Conservation (phyloP, 768 basidiomycete genomes). For the Rickenella mellea region DNA sequence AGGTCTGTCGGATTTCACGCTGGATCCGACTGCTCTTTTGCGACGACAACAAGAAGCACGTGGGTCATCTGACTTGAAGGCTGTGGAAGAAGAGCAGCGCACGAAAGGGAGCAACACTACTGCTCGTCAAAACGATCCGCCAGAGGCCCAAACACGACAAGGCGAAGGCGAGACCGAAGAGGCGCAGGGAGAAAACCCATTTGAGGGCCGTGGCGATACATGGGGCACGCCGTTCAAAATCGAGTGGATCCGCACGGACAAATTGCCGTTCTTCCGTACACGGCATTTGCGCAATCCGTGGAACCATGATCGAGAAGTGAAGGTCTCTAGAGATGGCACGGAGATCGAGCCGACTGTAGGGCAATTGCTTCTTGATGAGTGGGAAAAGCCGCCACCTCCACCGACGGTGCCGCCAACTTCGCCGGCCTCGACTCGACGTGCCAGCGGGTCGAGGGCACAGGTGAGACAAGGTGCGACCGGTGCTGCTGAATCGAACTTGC, state of each 20-base stretch:
- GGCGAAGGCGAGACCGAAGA: constrained; percentile 2
- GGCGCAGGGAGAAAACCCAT: constrained; percentile 4
- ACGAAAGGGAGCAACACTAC: constrained; percentile 15
- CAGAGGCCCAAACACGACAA: background rate
- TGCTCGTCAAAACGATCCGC: too few relatives aligned
- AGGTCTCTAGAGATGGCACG: constrained; percentile 84
- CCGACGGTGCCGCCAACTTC: constrained; percentile 10
- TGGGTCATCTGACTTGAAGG: constrained; percentile 5
- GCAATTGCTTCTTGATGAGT: constrained; percentile 58
- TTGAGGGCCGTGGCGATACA: constrained; percentile 17
- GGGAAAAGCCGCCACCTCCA: constrained; percentile 31
- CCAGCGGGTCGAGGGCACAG: constrained; percentile 1
- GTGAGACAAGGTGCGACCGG: background rate
- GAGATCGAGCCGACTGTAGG: constrained; percentile 81
- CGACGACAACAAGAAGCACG: constrained; percentile 13
- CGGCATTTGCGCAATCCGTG: constrained; percentile 83
- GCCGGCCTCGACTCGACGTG: constrained; percentile 1
- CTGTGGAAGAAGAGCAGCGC: constrained; percentile 16
- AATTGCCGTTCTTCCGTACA: constrained; percentile 66
- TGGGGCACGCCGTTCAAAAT: constrained; percentile 81
- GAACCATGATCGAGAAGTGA: constrained; percentile 79
- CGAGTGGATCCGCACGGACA: constrained; percentile 68
- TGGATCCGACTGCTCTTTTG: constrained; percentile 31
- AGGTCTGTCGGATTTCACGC: constrained; percentile 21
- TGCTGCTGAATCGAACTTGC: background rate